Base-by-base conservation (phyloP, 2,329 filamentous ascomycete species). In the Fusarium humuli region DNA sequence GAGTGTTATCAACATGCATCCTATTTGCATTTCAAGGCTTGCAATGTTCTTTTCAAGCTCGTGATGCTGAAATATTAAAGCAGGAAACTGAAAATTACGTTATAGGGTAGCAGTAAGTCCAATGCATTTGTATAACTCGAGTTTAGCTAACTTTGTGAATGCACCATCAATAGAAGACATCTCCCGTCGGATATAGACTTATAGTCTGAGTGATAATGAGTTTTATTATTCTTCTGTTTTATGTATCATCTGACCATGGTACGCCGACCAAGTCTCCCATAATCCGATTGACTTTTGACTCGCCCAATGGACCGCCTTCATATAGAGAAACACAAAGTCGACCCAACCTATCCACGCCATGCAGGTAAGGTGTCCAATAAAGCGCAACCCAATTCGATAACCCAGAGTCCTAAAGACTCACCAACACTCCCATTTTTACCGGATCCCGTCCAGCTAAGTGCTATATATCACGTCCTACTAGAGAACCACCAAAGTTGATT, bases 321-420 rank as follows among this genome's bases (percentile, higher is more conserved):
- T 34, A 27, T 62, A 49, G 52, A 61, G 46, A 56, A 62, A 57
- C 46, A 64, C 40, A 57, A 57, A 61, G 60, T 44, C 52, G 49
- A 59, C 69, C 49, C 48, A 47, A 53, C 69, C 49, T 62, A 66
- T 71, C 53, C 65, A 57, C 50, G 55, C 65, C 57, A 30, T 29
- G 56, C 45, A 72, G 65, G 59, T 70, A 48, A 71, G 61, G 57
- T 72, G 69, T 71, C 69, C 69, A 71, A 71, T 20, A 55, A 60
- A 60, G 57, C 54, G 70, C 57, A 70, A 34, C 65, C 57, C 37
- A 57, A 64, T 53, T 56, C 37, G 50, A 64, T 49, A 55, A 57
- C 54, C 49, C 34, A 55, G 60, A 69, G 65, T 50, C 46, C 29
- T 47, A 22, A 25, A 23, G 25, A 49, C 50, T 56, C 61, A 27